These are phyloP conservation scores for Aaosphaeria pasadenensis DNA, from an alignment of 2,329 filamentous ascomycete genomes.

Conservation along the genomic window DNA sequence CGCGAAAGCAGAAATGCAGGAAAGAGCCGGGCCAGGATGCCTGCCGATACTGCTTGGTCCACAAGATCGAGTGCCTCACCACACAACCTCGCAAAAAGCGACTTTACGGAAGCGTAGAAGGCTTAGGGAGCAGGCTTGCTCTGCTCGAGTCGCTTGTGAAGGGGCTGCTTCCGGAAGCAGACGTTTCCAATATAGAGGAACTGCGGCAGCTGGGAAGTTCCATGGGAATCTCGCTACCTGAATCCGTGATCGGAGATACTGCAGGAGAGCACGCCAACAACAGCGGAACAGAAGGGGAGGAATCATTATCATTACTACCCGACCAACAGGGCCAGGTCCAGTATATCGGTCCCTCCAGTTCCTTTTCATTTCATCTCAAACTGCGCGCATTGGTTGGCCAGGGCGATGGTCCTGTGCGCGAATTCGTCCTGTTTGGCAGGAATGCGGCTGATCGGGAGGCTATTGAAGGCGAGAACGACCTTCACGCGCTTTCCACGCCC, in stretches of 20 bases:
- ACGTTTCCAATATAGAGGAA: constrained; percentile 41
- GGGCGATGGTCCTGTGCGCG: constrained; percentile 17
- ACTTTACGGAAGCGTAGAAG: constrained; percentile 43
- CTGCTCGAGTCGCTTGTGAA: constrained; percentile 46
- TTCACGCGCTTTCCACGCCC: constrained; percentile 16
- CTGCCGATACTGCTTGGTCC: constrained; percentile 43
- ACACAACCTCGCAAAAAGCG: constrained; percentile 47
- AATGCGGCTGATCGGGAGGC: constrained; percentile 36
- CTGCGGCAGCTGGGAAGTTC: constrained; percentile 39
- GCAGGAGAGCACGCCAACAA: constrained; percentile 11
- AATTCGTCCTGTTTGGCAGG: constrained; percentile 42
- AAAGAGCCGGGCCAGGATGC: constrained; percentile 36
- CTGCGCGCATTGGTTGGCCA: constrained; percentile 38
- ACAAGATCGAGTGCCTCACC: constrained; percentile 42
- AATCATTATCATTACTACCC: constrained; percentile 35
- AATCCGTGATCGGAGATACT: constrained; percentile 13
- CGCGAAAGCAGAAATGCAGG: constrained; percentile 46
- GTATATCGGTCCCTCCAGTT: constrained; percentile 44
- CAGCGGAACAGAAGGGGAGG: constrained; percentile 28
- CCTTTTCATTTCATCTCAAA: constrained; percentile 42
- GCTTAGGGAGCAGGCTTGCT: constrained; percentile 38
- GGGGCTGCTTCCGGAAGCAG: constrained; percentile 42
- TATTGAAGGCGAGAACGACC: constrained; percentile 15
- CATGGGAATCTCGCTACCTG: constrained; percentile 40
- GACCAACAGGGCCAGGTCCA: constrained; percentile 46